These are phyloP conservation scores for Colletotrichum phormii DNA, from an alignment of 2,329 filamentous ascomycete species.

Conservation along the genomic window DNA sequence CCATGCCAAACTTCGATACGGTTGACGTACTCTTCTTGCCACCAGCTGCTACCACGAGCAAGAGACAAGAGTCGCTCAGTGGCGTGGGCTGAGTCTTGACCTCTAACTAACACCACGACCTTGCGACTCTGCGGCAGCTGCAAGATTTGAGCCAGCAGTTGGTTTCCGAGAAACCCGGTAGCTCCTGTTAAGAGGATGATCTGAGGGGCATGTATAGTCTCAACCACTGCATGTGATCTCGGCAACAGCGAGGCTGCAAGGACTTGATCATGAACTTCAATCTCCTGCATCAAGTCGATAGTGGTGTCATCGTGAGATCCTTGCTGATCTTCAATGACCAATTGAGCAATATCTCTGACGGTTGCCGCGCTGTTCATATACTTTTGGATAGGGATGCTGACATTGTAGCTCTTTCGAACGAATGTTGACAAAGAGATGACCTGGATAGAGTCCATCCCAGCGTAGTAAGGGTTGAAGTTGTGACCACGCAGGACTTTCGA, in stretches of 20 bases:
- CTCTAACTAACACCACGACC: conserved; percentile 31
- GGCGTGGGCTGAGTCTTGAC: conserved; percentile 18
- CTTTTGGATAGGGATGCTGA: conserved; percentile 20
- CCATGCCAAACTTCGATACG: conserved; percentile 33
- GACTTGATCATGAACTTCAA: conserved; percentile 3
- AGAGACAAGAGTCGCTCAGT: conserved; percentile 31
- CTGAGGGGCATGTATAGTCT: neutral
- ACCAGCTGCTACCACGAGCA: conserved; percentile 36
- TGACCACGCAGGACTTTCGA: neutral
- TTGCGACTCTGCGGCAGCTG: neutral
- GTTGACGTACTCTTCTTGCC: conserved; percentile 18
- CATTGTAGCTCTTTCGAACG: conserved; percentile 9
- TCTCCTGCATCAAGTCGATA: conserved; percentile 13
- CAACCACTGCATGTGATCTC: neutral
- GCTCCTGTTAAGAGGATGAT: conserved; percentile 32
- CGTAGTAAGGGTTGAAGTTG: conserved; percentile 27
- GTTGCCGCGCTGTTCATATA: conserved; percentile 26
- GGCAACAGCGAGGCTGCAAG: neutral
- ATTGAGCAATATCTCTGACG: conserved; percentile 16
- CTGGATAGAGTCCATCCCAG: conserved; percentile 32
- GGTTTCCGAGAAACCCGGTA: conserved; percentile 35
- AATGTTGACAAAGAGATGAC: conserved; percentile 25
- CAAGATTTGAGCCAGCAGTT: conserved; percentile 32
- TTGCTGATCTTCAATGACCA: conserved; percentile 6
- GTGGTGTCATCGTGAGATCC: neutral